Evolutionary conservation across 345 rosid species (phyloP).

Genomic region (Toxicodendron radicans): DNA sequence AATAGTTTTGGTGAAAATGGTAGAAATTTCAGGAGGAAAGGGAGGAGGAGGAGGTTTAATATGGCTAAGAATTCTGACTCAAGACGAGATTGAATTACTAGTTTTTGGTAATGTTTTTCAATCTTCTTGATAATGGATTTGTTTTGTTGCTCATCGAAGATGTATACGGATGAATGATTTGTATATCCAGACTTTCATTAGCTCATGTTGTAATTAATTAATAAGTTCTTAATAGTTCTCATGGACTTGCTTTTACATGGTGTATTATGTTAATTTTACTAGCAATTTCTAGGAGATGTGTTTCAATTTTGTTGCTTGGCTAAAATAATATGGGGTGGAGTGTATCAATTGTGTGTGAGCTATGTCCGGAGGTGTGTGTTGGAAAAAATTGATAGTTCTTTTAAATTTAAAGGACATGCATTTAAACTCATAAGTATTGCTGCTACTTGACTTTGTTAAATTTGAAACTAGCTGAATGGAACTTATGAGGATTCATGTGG

Average conservation of each 20-base stretch:
- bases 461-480: neutral
- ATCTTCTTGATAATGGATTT: conserved; percentile 1
- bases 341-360: neutral
- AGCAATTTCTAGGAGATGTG: neutral
- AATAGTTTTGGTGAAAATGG: neutral
- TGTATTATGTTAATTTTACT: neutral
- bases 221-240: neutral
- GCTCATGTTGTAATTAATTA: conserved; percentile 13
- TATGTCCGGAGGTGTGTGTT: neutral
- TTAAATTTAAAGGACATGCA: neutral
- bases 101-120: conserved; percentile 9
- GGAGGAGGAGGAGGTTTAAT: conserved; percentile 15
- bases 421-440: neutral
- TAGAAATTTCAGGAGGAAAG: conserved; percentile 28
- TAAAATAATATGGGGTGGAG: neutral
- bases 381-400: neutral
- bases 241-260: neutral
- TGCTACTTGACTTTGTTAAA: neutral
- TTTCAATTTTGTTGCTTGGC: neutral
- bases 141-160: neutral
- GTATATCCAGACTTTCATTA: neutral
- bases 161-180: neutral
- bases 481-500: neutral
- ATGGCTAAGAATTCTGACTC: neutral
- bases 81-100: neutral